A percentile compares a stretch with the other conserved stretches of the same genome.
phyloP scores from a whole-genome alignment of 1,284 basidiomycete genomes.

The Neonothopanus nambi region DNA sequence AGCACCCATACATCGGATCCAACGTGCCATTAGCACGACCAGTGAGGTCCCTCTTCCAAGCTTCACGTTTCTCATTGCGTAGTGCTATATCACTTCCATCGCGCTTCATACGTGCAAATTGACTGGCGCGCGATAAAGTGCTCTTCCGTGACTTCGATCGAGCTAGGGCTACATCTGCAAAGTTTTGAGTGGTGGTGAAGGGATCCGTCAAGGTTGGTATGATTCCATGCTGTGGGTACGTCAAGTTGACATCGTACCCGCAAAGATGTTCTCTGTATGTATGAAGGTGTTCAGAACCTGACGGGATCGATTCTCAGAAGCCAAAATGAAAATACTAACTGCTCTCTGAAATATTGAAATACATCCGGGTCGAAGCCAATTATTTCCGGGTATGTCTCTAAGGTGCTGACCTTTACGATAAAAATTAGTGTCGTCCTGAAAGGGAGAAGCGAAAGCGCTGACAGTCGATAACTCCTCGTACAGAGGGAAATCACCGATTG shows the following conservation, averaged over 20 bases:
- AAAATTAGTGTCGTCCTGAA: background rate
- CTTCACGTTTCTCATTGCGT: slow-evolving; percentile 20
- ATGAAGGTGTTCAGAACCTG: background rate
- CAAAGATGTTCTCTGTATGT: slow-evolving; percentile 44
- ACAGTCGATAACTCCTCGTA: slow-evolving; percentile 57
- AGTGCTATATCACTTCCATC: background rate
- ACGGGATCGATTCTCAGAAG: too few relatives aligned
- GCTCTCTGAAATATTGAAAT: slow-evolving; percentile 64
- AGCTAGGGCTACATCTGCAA: too few relatives aligned
- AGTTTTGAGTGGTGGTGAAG: slow-evolving; percentile 1
- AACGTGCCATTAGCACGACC: slow-evolving; percentile 49
- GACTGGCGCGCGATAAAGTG: slow-evolving; percentile 22
- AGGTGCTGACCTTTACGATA: too few relatives aligned
- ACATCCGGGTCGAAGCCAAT: slow-evolving; percentile 68
- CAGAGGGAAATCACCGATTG: slow-evolving; percentile 47
- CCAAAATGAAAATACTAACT: slow-evolving; percentile 42
- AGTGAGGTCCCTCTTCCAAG: slow-evolving; percentile 41
- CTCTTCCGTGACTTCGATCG: background rate
- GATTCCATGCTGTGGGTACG: slow-evolving; percentile 42
- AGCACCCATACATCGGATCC: slow-evolving; percentile 60
- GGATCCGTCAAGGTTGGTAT: background rate
- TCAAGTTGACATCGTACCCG: slow-evolving; percentile 49
- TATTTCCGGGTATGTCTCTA: slow-evolving; percentile 73
- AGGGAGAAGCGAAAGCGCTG: slow-evolving; percentile 21
- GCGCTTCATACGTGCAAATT: slow-evolving; percentile 2